phyloP scores from a whole-genome alignment of 345 rosid species.

The Salix brachista region DNA sequence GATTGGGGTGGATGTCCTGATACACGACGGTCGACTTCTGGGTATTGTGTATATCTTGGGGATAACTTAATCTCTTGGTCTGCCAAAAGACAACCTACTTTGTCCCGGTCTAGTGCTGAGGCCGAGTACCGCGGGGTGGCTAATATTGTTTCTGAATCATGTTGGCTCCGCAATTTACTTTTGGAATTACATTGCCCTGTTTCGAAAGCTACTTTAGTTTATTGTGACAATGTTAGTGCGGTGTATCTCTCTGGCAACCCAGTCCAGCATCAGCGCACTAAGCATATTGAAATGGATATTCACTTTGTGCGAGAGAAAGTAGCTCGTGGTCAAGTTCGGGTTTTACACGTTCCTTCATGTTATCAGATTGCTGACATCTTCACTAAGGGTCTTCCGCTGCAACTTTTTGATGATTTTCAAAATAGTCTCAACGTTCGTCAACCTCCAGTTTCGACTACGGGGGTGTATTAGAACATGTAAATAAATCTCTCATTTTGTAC shows the following conservation, averaged over 20 bases:
- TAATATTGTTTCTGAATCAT: neutral
- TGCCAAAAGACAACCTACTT: neutral
- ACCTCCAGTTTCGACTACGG: too few relatives aligned
- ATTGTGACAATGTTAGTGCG: conserved; percentile 3
- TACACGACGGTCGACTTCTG: neutral
- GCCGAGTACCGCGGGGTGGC: neutral
- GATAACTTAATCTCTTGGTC: neutral
- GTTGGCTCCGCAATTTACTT: neutral
- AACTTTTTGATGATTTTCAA: neutral
- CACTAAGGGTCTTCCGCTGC: neutral
- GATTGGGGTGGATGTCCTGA: conserved; percentile 8
- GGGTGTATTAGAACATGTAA: neutral
- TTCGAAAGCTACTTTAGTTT: too few relatives aligned
- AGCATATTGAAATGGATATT: conserved; percentile 5
- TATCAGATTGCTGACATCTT: neutral
- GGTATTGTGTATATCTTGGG: neutral
- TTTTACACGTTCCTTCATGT: neutral
- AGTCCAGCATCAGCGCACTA: neutral
- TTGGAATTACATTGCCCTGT: neutral
- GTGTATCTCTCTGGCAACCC: neutral
- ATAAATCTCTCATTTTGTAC: too few relatives aligned
- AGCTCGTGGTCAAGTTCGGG: neutral
- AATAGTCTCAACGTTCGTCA: neutral
- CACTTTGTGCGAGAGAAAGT: conserved; percentile 3
- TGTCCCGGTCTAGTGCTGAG: neutral